Conservation (phyloP, 768 basidiomycete species). For the Tulasnella sp. region DNA sequence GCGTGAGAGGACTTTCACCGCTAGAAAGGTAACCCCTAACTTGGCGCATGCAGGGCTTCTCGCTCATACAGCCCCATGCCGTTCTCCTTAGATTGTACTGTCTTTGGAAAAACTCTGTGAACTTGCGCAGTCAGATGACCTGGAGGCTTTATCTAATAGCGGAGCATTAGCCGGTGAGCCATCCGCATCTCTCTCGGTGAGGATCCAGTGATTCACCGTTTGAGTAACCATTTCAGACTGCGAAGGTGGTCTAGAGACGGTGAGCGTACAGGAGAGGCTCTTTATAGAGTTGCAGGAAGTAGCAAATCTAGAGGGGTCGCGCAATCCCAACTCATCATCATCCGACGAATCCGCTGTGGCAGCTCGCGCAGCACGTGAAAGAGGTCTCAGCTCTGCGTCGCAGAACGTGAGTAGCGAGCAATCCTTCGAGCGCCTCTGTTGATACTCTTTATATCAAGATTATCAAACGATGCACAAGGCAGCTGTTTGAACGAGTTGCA, state of each 20-base stretch:
- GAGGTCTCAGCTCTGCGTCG: conserved; percentile 33
- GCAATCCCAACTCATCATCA: no score
- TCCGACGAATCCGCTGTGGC: conserved; percentile 23
- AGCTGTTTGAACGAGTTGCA: conserved; percentile 61
- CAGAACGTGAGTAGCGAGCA: conserved; percentile 36
- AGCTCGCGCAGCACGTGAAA: conserved; percentile 37
- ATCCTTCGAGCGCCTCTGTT: neutral
- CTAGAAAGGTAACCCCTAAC: conserved; percentile 56
- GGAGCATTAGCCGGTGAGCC: no score
- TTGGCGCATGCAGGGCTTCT: no score
- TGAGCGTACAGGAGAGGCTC: conserved; percentile 10
- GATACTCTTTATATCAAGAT: conserved; percentile 32
- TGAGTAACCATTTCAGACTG: conserved; percentile 2
- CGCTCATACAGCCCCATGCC: no score
- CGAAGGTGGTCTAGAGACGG: neutral
- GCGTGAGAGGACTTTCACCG: conserved; percentile 44
- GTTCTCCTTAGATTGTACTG: conserved; percentile 89
- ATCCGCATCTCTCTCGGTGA: no score
- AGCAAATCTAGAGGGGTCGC: no score
- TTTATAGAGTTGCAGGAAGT: neutral
- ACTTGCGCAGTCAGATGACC: conserved; percentile 39
- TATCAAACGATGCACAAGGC: conserved; percentile 56
- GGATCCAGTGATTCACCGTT: conserved; percentile 31
- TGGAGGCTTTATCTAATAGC: conserved; percentile 38
- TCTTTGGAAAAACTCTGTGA: conserved; percentile 83